These are phyloP conservation scores for Colletotrichum sojae DNA, from an alignment of 2,329 filamentous ascomycete genomes.

Conservation along the genomic window DNA sequence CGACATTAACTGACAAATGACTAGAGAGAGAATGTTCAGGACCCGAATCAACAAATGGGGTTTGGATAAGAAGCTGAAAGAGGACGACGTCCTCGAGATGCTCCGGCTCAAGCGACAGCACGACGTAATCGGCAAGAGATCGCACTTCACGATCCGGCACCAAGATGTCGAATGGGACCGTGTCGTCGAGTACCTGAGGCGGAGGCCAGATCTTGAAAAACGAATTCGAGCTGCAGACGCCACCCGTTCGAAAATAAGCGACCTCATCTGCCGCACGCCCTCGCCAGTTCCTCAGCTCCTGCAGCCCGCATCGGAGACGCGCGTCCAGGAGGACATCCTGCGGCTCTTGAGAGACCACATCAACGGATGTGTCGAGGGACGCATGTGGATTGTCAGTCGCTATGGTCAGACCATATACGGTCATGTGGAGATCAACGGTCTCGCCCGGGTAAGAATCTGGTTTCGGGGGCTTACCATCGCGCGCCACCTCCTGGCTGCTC, in stretches of 20 bases:
- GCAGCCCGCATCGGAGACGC: not conserved
- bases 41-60: slow-evolving; percentile 18
- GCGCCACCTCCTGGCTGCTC: too few relatives aligned
- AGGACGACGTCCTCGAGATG: slow-evolving; percentile 15
- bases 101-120: slow-evolving; percentile 14
- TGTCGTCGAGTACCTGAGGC: not conserved
- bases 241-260: rapidly evolving
- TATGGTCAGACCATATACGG: not conserved
- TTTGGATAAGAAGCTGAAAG: slow-evolving; percentile 31
- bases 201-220: slow-evolving; percentile 12
- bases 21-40: slow-evolving; percentile 23
- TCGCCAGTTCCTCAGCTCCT: not conserved
- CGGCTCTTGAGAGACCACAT: not conserved
- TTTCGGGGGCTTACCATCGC: not conserved
- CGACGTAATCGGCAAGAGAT: slow-evolving; percentile 9
- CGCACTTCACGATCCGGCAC: slow-evolving; percentile 5
- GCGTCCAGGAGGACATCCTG: not conserved
- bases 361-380: not conserved
- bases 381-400: not conserved
- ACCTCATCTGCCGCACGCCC: not conserved
- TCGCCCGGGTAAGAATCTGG: not conserved
- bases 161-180: slow-evolving; percentile 17
- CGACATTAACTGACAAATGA: not conserved
- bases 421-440: too few relatives aligned
- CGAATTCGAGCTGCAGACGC: too few relatives aligned